Evolutionary conservation across 768 basidiomycete genomes (phyloP).

Genomic region (Tricholoma furcatifolium): DNA sequence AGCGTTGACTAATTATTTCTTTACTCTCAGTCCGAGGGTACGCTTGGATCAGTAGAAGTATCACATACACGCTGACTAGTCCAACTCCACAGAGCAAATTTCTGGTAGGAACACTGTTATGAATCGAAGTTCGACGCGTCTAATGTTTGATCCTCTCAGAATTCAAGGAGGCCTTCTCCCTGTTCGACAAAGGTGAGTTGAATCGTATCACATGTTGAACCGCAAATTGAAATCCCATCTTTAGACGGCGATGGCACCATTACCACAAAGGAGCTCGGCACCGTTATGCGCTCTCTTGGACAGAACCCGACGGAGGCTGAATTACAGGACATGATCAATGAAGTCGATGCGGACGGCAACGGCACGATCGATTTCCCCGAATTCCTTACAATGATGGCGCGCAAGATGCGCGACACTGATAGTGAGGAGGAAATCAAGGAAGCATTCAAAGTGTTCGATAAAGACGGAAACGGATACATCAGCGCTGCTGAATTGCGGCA

Average conservation of each 20-base stretch:
- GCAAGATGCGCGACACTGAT: conserved; percentile 91
- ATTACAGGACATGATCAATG: conserved; percentile 94
- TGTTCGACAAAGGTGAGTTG: conserved; percentile 88
- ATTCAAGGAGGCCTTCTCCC: conserved; percentile 98
- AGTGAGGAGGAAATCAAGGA: conserved; percentile 93
- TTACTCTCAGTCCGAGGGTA: conserved; percentile 56
- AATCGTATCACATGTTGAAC: conserved; percentile 5
- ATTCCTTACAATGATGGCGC: conserved; percentile 82
- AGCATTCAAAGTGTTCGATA: conserved; percentile 97
- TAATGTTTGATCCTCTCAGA: conserved; percentile 41
- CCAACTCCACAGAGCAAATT: conserved; percentile 70
- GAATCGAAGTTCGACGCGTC: neutral
- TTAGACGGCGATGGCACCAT: conserved; percentile 92
- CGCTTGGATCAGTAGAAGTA: conserved; percentile 12
- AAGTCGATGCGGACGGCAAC: conserved; percentile 81
- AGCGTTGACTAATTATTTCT: neutral
- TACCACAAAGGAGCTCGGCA: conserved; percentile 87
- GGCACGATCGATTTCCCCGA: conserved; percentile 85
- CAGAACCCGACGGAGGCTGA: conserved; percentile 93
- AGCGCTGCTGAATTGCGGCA: conserved; percentile 81
- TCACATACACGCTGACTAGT: neutral
- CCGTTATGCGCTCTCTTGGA: conserved; percentile 90
- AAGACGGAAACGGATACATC: conserved; percentile 92
- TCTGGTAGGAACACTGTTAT: conserved; percentile 54
- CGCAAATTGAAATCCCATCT: conserved; percentile 4